phyloP scores from a whole-genome alignment of 2,329 filamentous ascomycete genomes.

The Pyrenophora graminea region DNA sequence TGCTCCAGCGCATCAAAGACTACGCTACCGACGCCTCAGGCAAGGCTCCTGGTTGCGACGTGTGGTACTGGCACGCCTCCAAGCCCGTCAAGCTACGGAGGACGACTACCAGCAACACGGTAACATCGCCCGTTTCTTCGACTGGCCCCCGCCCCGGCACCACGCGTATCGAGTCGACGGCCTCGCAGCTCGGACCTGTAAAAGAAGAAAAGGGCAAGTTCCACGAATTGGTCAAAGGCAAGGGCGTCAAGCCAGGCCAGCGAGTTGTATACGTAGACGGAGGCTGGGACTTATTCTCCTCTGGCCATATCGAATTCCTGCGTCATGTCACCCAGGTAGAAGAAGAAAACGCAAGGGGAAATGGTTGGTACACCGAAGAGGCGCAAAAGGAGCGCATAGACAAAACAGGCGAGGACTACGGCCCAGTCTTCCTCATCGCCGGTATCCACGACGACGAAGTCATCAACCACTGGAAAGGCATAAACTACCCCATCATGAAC shows the following conservation, averaged over 20 bases:
- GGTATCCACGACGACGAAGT: slow-evolving; percentile 94
- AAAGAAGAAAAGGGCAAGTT: slow-evolving; percentile 68
- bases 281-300: slow-evolving; percentile 95
- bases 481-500: slow-evolving; percentile 99
- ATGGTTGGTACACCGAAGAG: slow-evolving; percentile 75
- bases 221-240: slow-evolving; percentile 69
- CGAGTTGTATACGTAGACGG: slow-evolving; percentile 93
- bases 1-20: slow-evolving; percentile 76
- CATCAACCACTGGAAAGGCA: slow-evolving; percentile 94
- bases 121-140: slow-evolving; percentile 4
- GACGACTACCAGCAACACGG: slow-evolving; percentile 36
- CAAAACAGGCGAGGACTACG: slow-evolving; percentile 71
- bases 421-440: slow-evolving; percentile 83
- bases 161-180: slow-evolving; percentile 42
- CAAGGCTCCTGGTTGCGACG: slow-evolving; percentile 74
- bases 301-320: slow-evolving; percentile 94
- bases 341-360: slow-evolving; percentile 66
- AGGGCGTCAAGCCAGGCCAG: slow-evolving; percentile 75
- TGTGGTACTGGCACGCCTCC: slow-evolving; percentile 79
- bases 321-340: slow-evolving; percentile 75
- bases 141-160: slow-evolving; percentile 25
- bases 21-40: slow-evolving; percentile 90
- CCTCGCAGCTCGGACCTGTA: slow-evolving; percentile 38
- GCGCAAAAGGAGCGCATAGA: slow-evolving; percentile 65
- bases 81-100: slow-evolving; percentile 45